These are phyloP conservation scores for Hyphopichia homilentoma DNA, from an alignment of 805 yeast species.

Conservation along the genomic window DNA sequence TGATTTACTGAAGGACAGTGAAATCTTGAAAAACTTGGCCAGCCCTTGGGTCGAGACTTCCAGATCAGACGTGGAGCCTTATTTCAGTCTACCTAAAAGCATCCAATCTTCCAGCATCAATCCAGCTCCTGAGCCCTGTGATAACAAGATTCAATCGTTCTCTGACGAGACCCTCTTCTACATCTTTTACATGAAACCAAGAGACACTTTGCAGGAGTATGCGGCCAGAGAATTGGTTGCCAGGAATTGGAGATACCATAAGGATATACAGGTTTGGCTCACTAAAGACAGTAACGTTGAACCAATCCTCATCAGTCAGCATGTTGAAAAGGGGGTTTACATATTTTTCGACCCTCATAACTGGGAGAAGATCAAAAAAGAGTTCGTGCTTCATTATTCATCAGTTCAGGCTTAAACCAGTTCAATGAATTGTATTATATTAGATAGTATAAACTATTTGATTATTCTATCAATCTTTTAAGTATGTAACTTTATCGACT, in stretches of 20 bases:
- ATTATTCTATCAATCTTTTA: constrained; percentile 18
- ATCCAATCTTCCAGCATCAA: constrained; percentile 28
- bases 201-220: constrained; percentile 88
- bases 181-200: constrained; percentile 89
- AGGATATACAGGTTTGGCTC: constrained; percentile 92
- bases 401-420: constrained; percentile 24
- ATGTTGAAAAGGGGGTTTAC: constrained; percentile 89
- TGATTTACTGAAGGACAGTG: constrained; percentile 46
- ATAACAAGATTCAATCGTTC: constrained; percentile 54
- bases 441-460: no score
- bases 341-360: constrained; percentile 92
- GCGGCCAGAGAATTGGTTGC: constrained; percentile 88
- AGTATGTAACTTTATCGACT: constrained; percentile 72
- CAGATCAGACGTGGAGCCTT: constrained; percentile 86
- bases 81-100: constrained; percentile 57
- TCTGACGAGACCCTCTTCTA: constrained; percentile 92
- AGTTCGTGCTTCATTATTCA: constrained; percentile 52
- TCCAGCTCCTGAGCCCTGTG: constrained; percentile 42
- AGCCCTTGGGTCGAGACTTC: constrained; percentile 96
- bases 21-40: constrained; percentile 63
- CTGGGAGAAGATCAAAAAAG: constrained; percentile 89
- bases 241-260: constrained; percentile 96
- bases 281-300: constrained; percentile 90
- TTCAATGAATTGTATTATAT: no score
- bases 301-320: constrained; percentile 74